These are phyloP conservation scores for Mycena sanguinolenta DNA, from an alignment of 768 basidiomycete species.

Conservation along the genomic window DNA sequence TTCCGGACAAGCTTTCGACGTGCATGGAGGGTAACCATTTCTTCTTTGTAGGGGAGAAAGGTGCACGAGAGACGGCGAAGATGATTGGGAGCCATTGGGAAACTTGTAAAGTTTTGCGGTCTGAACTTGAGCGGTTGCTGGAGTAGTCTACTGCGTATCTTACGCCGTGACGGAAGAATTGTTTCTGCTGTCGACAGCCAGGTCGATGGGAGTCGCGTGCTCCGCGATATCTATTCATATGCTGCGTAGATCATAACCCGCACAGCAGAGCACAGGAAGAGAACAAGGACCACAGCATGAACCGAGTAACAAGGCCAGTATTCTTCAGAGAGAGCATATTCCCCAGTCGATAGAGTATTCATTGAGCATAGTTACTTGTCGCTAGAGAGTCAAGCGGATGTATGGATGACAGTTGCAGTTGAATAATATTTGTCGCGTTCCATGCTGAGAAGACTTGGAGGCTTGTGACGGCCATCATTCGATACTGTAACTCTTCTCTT, in stretches of 20 bases:
- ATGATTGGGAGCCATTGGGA: background rate
- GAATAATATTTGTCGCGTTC: no score
- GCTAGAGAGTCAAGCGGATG: background rate
- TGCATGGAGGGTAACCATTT: background rate
- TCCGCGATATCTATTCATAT: no score
- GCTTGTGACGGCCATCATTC: slow-evolving; percentile 2
- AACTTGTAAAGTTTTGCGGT: background rate
- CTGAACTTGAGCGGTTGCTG: background rate
- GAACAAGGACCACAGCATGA: background rate
- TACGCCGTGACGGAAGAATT: no score
- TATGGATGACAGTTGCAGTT: no score
- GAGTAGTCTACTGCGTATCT: background rate
- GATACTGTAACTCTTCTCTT: background rate
- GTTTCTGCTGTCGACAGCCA: no score
- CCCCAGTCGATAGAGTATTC: no score
- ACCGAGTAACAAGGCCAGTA: background rate
- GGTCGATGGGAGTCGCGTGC: no score
- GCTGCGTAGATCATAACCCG: background rate
- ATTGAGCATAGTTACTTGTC: slow-evolving; percentile 1
- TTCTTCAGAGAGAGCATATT: background rate
- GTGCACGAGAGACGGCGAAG: background rate
- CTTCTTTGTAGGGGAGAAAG: background rate
- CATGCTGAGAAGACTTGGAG: background rate
- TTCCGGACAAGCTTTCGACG: background rate
- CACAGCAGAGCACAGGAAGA: background rate